Evolutionary conservation across 2,329 filamentous ascomycete genomes (phyloP).

Genomic region (Fusarium fujikuroi): DNA sequence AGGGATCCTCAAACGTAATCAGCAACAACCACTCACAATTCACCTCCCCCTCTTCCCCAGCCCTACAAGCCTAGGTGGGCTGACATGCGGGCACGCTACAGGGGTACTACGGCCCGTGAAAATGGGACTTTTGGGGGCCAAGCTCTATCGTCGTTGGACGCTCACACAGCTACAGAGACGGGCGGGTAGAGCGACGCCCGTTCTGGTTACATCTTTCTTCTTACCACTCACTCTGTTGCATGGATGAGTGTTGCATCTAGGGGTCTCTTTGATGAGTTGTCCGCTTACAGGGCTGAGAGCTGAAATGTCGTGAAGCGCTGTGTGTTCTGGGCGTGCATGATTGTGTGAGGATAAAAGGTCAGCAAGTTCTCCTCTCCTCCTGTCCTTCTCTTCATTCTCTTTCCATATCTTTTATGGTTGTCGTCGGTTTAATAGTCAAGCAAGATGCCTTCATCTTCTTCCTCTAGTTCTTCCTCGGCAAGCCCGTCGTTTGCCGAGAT

Average conservation of each 20-base stretch:
- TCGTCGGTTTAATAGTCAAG: not conserved
- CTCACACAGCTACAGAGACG: not conserved
- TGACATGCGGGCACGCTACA: constrained; percentile 17
- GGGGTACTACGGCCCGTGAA: not conserved
- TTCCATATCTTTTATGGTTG: not conserved
- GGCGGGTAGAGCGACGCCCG: not conserved
- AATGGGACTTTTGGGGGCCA: constrained; percentile 20
- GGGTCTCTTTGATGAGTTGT: constrained; percentile 12
- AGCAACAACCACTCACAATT: constrained; percentile 4
- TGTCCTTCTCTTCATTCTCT: not conserved
- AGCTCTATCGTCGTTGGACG: constrained; percentile 8
- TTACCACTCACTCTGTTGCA: not conserved
- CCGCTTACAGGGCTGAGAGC: constrained; percentile 17
- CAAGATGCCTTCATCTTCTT: constrained; percentile 20
- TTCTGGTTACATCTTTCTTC: constrained; percentile 8
- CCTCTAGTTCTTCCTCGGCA: constrained; percentile 23
- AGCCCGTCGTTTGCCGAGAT: not conserved
- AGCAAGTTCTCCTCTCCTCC: not conserved
- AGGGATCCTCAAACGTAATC: constrained; percentile 8
- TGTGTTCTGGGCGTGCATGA: not conserved
- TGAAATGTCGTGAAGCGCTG: constrained; percentile 2
- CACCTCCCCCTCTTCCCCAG: constrained; percentile 1
- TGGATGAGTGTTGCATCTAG: not conserved
- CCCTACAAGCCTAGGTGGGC: constrained; percentile 28
- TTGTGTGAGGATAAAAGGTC: constrained; percentile 16